phyloP scores from a whole-genome alignment of 208 protist species.

The Vickermania ingenoplastis region DNA sequence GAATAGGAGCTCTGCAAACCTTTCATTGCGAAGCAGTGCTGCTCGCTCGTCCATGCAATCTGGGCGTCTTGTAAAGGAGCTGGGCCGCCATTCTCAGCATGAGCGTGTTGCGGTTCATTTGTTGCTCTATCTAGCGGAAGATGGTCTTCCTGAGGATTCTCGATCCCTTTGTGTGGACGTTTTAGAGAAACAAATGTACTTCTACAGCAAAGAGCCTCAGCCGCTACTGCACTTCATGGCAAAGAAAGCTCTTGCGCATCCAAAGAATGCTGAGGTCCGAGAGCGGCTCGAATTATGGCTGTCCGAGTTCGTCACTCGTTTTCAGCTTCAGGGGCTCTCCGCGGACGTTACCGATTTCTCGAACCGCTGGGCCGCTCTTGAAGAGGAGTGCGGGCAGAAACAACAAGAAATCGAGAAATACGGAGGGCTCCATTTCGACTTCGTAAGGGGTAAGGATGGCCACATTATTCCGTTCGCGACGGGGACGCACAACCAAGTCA shows the following conservation, averaged over 20 bases:
- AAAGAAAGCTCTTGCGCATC: conserved; percentile 9
- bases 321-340: no score
- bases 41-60: conserved; percentile 64
- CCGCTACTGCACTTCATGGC: conserved; percentile 47
- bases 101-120: conserved; percentile 65
- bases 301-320: conserved; percentile 20
- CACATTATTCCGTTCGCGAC: no score
- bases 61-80: conserved; percentile 63
- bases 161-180: conserved; percentile 43
- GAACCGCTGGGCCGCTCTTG: no score
- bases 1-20: conserved; percentile 3
- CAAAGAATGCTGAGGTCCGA: neutral
- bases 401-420: no score
- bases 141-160: conserved; percentile 15
- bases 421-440: no score
- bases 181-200: conserved; percentile 75
- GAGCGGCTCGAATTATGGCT: conserved; percentile 32
- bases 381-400: no score
- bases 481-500: no score
- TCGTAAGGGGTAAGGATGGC: no score
- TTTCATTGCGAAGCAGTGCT: conserved; percentile 20
- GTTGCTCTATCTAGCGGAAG: conserved; percentile 45
- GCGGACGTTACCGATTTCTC: no score
- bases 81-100: conserved; percentile 79
- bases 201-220: conserved; percentile 72